phyloP scores from a whole-genome alignment of 169 alveolate species.

The Plasmodium knowlesi region DNA sequence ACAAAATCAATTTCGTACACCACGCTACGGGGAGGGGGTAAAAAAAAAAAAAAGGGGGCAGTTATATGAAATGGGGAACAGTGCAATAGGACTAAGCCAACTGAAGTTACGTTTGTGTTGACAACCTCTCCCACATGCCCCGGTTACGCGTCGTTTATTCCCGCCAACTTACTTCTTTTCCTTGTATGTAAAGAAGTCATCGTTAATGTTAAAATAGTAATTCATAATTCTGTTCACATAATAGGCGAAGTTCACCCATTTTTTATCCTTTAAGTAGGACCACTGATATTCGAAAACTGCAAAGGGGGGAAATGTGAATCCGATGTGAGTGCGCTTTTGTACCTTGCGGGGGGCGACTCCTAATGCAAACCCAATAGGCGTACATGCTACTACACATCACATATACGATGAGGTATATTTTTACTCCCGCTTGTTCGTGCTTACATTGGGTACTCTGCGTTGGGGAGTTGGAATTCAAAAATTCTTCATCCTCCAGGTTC shows the following conservation, averaged over 20 bases:
- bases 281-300: slow-evolving; percentile 71
- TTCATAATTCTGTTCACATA: slow-evolving; percentile 62
- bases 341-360: neutral
- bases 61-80: neutral
- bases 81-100: neutral
- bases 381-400: neutral
- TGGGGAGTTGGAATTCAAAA: slow-evolving; percentile 64
- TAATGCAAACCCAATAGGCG: neutral
- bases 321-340: neutral
- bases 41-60: neutral
- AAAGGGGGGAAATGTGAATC: neutral
- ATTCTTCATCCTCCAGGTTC: slow-evolving; percentile 72
- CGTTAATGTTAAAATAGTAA: slow-evolving; percentile 63
- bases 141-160: neutral
- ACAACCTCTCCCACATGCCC: neutral
- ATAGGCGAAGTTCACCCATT: slow-evolving; percentile 58
- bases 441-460: slow-evolving; percentile 50
- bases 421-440: neutral
- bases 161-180: slow-evolving; percentile 52
- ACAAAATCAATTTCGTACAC: slow-evolving; percentile 64
- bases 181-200: slow-evolving; percentile 70
- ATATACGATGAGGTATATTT: neutral
- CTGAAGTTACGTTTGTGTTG: neutral
- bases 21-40: slow-evolving; percentile 19
- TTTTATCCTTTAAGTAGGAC: slow-evolving; percentile 70